Evolutionary conservation across 78 protist genomes (phyloP), one percentile per base, ranked within the genome.

Genomic region (Dictyostelium purpureum): DNA sequence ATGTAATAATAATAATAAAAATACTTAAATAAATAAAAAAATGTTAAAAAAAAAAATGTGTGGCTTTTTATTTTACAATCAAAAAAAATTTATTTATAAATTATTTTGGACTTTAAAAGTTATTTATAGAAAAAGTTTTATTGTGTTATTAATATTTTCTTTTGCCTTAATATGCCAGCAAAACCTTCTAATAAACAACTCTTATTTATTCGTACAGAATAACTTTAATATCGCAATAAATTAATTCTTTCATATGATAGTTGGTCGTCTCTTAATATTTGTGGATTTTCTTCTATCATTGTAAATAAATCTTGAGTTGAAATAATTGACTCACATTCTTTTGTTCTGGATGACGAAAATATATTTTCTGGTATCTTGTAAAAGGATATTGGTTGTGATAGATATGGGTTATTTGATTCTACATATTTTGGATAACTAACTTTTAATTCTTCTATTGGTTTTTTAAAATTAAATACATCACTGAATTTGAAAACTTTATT

Each of bases 221-320:
- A n/a, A n/a, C n/a, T 56, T 56, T 56, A 56, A 56, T 56, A 56
- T 24, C 65, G 65, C 19, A 56, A 63, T 42, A 70, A 12, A 28
- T 82, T 82, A 19, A 82, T 54, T 52, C 79, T 67, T 56, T 82
- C 90, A 31, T 54, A 35, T 16, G 75, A 31, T 1, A 82, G 45
- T 33, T 66, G 75, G 42, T 82, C 90, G 6, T 82, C 67, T 7
- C 71, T 63, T 5, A 82, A 56, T 21, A 82, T 35, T 19, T 38
- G 33, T 16, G 79, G 69, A 40, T 82, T 69, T 16, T 31, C 59
- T 56, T 82, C 79, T 18, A 70, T 73, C 26, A 70, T 54, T 6
- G 70, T 38, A 33, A 56, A 73, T n/a, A 85, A n/a, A 73, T 85
- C 91, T 66, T 66, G 67, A 21, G 31, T 70, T 52, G 73, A 71